Conservation (phyloP, 192 early-diverging fungal species). For the Backusella luteola region DNA sequence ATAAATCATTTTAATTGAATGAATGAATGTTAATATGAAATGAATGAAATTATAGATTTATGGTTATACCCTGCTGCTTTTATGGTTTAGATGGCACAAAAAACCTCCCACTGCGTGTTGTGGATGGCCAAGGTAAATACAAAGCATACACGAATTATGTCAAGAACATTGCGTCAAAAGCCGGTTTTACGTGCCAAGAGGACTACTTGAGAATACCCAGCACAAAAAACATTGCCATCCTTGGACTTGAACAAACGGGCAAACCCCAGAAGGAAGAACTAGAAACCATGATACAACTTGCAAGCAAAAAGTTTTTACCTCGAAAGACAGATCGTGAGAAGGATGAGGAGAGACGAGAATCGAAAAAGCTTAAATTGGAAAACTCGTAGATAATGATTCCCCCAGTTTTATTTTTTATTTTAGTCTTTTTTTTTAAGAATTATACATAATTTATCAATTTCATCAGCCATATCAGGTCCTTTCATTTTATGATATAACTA, state of each 20-base stretch:
- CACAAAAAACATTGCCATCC: conserved; percentile 75
- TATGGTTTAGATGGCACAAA: conserved; percentile 65
- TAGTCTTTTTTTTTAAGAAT: not conserved
- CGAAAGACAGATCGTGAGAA: conserved; percentile 55
- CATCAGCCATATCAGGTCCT: not conserved
- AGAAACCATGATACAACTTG: conserved; percentile 18
- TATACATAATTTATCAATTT: not conserved
- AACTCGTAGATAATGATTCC: conserved; percentile 14
- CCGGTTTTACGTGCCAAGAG: conserved; percentile 59
- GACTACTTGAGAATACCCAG: conserved; percentile 77
- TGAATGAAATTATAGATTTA: conserved; percentile 49
- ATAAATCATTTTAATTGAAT: not conserved
- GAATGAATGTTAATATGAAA: not conserved
- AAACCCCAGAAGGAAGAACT: not conserved
- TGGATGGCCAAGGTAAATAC: conserved; percentile 61
- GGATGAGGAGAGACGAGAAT: conserved; percentile 39
- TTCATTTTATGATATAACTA: conserved; percentile 2
- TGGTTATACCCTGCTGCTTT: conserved; percentile 86
- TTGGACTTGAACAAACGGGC: conserved; percentile 41
- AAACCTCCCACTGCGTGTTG: conserved; percentile 45
- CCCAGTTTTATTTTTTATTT: conserved; percentile 10
- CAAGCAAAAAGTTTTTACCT: conserved; percentile 40
- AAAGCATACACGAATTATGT: conserved; percentile 67
- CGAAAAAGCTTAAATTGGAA: conserved; percentile 27
- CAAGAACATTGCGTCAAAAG: conserved; percentile 43